A percentile compares a stretch with the other conserved stretches of the same genome.
These are phyloP conservation scores for Penicillium aurantiogriseum DNA, from an alignment of 2,329 filamentous ascomycete genomes.

Conservation along the genomic window DNA sequence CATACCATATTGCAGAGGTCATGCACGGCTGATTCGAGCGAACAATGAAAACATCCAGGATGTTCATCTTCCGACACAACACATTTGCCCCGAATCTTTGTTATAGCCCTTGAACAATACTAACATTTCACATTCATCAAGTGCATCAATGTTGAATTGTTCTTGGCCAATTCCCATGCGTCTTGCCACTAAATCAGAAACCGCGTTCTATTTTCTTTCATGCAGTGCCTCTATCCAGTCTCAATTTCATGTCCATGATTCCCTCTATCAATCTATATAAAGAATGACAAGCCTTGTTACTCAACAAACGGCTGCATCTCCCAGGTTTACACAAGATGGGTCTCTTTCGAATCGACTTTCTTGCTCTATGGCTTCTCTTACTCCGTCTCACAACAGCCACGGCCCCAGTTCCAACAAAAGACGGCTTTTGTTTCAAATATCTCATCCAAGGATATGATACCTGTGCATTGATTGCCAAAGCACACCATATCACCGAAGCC, in stretches of 20 bases:
- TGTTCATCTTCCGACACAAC: neutral
- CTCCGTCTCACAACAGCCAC: neutral
- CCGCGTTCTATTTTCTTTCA: neutral
- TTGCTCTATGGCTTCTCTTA: neutral
- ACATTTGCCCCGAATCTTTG: neutral
- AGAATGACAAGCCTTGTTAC: neutral
- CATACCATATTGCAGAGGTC: neutral
- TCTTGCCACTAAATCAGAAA: neutral
- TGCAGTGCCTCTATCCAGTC: neutral
- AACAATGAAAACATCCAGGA: slow-evolving; percentile 3
- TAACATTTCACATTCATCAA: slow-evolving; percentile 1
- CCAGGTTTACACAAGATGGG: neutral
- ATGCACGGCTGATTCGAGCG: neutral
- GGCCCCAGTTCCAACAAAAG: neutral
- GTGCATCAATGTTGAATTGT: neutral
- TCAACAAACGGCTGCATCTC: neutral
- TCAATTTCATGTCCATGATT: neutral
- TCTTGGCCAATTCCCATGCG: neutral
- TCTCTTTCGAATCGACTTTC: neutral
- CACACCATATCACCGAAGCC: slow-evolving; percentile 34
- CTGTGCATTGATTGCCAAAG: slow-evolving; percentile 24
- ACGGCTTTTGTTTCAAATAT: slow-evolving; percentile 24
- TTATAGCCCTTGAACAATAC: slow-evolving; percentile 2
- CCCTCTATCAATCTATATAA: neutral
- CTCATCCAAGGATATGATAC: slow-evolving; percentile 36